Conservation (phyloP, 1,284 basidiomycete genomes). For the Clitocybe nebularis region DNA sequence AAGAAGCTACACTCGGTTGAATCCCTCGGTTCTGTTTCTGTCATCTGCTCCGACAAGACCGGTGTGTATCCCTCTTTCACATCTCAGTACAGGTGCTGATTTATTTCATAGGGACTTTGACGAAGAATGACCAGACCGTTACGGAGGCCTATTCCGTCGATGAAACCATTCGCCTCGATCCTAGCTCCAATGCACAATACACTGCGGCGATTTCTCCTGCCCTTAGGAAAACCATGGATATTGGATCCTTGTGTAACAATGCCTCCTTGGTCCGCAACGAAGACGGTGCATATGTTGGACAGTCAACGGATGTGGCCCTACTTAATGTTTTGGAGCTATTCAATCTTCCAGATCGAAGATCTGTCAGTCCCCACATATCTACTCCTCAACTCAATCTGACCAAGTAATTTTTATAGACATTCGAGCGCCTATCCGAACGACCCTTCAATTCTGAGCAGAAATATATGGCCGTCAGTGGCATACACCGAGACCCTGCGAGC, state of each 20-base stretch:
- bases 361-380: constrained; percentile 38
- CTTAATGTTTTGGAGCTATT: constrained; percentile 79
- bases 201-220: constrained; percentile 45
- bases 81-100: neutral
- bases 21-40: constrained; percentile 89
- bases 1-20: constrained; percentile 97
- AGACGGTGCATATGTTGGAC: constrained; percentile 77
- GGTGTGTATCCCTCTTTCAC: constrained; percentile 37
- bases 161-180: constrained; percentile 70
- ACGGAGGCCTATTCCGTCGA: constrained; percentile 87
- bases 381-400: constrained; percentile 3
- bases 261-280: constrained; percentile 62
- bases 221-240: constrained; percentile 58
- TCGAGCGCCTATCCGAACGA: constrained; percentile 74
- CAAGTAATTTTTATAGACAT: constrained; percentile 41
- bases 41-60: constrained; percentile 98
- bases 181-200: constrained; percentile 31
- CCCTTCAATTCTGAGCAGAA: constrained; percentile 94
- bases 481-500: constrained; percentile 36
- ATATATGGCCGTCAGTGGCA: constrained; percentile 86
- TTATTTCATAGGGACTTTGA: constrained; percentile 73
- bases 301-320: constrained; percentile 92
- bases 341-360: constrained; percentile 66
- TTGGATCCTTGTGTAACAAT: constrained; percentile 73
- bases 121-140: constrained; percentile 95